Evolutionary conservation across 1,284 basidiomycete genomes (phyloP).

Genomic region (Kwoniella shivajii): DNA sequence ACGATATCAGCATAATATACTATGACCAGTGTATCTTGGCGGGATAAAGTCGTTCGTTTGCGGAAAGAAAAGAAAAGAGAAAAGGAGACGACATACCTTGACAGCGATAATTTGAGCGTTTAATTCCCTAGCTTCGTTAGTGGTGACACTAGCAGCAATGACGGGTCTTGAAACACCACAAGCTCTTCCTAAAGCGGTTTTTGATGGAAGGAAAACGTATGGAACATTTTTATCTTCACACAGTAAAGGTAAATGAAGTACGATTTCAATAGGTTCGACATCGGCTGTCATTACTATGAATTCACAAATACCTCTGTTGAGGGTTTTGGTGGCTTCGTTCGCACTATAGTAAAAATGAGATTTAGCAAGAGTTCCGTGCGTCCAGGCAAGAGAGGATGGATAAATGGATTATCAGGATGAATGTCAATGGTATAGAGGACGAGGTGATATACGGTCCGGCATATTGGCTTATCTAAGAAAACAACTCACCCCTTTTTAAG

Average conservation of each 20-base stretch:
- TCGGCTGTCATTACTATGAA: constrained; percentile 98
- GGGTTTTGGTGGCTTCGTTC: constrained; percentile 78
- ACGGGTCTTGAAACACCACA: constrained; percentile 96
- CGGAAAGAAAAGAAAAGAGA: not conserved
- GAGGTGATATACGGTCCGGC: not conserved
- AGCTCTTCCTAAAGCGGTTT: constrained; percentile 81
- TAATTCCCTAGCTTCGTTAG: constrained; percentile 91
- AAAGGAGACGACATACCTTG: constrained; percentile 59
- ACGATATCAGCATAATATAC: not conserved
- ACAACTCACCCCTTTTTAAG: constrained; percentile 80
- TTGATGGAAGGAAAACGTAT: constrained; percentile 86
- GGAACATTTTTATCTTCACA: constrained; percentile 99
- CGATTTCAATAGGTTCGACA: constrained; percentile 96
- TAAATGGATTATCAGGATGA: constrained; percentile 2
- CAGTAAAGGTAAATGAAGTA: constrained; percentile 93
- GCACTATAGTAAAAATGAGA: constrained; percentile 30
- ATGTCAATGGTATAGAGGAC: not conserved
- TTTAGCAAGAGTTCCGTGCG: too few species aligned
- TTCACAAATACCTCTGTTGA: constrained; percentile 98
- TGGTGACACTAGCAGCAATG: constrained; percentile 92
- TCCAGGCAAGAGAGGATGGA: too few species aligned
- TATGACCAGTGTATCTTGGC: not conserved
- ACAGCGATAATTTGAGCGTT: constrained; percentile 86
- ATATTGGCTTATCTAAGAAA: not conserved
- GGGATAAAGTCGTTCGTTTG: not conserved